Evolutionary conservation across 108 stramenopile genomes (phyloP).

Genomic region (Fistulifera solaris): DNA sequence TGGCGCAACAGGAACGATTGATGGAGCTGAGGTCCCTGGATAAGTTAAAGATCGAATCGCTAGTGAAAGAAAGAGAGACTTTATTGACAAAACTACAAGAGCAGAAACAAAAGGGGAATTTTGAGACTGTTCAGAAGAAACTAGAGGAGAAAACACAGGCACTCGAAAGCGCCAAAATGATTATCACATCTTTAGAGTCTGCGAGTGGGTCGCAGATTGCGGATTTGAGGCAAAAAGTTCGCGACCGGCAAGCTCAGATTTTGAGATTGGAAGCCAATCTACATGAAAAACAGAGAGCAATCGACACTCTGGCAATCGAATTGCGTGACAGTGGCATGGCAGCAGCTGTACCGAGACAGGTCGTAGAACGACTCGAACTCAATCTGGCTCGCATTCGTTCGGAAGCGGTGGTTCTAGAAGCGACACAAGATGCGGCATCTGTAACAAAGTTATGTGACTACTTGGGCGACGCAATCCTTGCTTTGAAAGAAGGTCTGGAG

Average conservation of each 20-base stretch:
- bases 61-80: slow-evolving; percentile 3
- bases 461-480: slow-evolving; percentile 2
- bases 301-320: slow-evolving; percentile 39
- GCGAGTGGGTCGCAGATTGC: slow-evolving; percentile 37
- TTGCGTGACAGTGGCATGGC: slow-evolving; percentile 31
- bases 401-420: slow-evolving; percentile 30
- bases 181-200: slow-evolving; percentile 47
- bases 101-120: slow-evolving; percentile 4
- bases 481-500: slow-evolving; percentile 4
- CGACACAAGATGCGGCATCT: slow-evolving; percentile 13
- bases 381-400: slow-evolving; percentile 23
- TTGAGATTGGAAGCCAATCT: slow-evolving; percentile 16
- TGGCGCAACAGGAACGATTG: slow-evolving; percentile 2
- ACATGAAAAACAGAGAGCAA: slow-evolving; percentile 19
- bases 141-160: slow-evolving; percentile 27
- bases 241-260: slow-evolving; percentile 38
- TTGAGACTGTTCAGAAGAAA: slow-evolving; percentile 18
- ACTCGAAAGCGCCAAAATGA: slow-evolving; percentile 49
- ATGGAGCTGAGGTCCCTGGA: background rate
- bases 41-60: background rate
- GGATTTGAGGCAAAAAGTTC: slow-evolving; percentile 35
- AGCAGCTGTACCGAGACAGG: slow-evolving; percentile 12
- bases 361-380: slow-evolving; percentile 16
- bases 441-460: slow-evolving; percentile 30
- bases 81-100: background rate